phyloP scores from a whole-genome alignment of 169 alveolate species.

The Toxoplasma gondii region DNA sequence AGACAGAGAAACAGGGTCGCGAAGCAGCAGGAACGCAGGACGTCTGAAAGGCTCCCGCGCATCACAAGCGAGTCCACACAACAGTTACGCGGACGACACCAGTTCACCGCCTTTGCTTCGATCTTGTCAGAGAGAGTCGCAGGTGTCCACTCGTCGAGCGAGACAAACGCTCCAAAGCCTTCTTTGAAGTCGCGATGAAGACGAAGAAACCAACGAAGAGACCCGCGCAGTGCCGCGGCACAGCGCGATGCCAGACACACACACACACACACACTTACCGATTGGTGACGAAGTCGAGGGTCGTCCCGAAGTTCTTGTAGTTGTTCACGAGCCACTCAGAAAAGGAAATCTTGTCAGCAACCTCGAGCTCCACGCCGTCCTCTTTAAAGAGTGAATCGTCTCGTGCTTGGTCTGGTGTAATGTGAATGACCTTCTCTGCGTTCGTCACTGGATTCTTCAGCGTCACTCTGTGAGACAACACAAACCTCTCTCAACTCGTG shows the following conservation, averaged over 20 bases:
- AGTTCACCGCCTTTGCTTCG: too few species aligned
- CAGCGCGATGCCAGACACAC: background rate
- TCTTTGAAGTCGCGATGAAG: too few species aligned
- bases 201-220: too few species aligned
- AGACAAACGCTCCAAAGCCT: too few species aligned
- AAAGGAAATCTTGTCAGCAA: conserved; percentile 89
- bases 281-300: conserved; percentile 95
- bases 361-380: conserved; percentile 88
- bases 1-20: background rate
- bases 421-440: conserved; percentile 80
- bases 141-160: too few species aligned
- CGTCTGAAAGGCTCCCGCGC: too few species aligned
- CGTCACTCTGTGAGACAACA: conserved; percentile 72
- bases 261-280: conserved; percentile 35
- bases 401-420: conserved; percentile 80
- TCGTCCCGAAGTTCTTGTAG: conserved; percentile 94
- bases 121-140: too few species aligned
- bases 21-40: too few species aligned
- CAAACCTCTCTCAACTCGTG: background rate
- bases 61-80: too few species aligned
- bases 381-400: conserved; percentile 73
- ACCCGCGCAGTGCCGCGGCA: too few species aligned
- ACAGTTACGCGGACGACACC: too few species aligned
- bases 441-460: conserved; percentile 87
- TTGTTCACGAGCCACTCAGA: conserved; percentile 98